Base-by-base conservation (phyloP, 257 asterid genomes). In the Datura wrightii region DNA sequence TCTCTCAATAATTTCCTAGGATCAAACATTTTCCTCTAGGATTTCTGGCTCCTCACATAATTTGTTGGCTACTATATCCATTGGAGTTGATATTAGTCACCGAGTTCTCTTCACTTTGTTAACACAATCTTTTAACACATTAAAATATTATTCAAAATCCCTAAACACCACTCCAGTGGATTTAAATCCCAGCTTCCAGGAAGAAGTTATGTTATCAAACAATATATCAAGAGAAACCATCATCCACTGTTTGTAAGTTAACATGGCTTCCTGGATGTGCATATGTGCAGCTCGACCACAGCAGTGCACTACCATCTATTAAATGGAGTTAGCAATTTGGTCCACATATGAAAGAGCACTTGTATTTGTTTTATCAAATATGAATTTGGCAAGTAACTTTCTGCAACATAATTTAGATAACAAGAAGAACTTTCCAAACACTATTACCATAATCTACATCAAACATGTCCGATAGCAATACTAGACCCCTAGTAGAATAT, bases 181-280 rank as follows among this genome's bases (percentile, higher is more conserved):
- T 15, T 76, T 50, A 7, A 74, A 76, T 15, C 46, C 31, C 48
- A 31, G 31, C 8, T 50, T 76, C 55, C 2, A 52, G 15, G 48
- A 76, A 31, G 46, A 78, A 78, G 31, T 24, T 78, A 2, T 4
- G 46, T 10, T 31, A 52, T 31, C 63, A 31, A 52, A 78, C 82
- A 52, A 78, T 34, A 52, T 50, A 78, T 78, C 82, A 78, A 14
- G 48, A 5, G 39, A 50, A 10, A 34, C 63, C 48, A 4, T 52
- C 63, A 78, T 52, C 31, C 82, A 78, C 63, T 50, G 63, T 78
- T n/a, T 52, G 82, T 31, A 52, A 78, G 48, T 31, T 50, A n/a
- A 50, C 42, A 76, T 76, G 63, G 63, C 63, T 76, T 50, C 41
- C 58, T 9, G 24, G 34, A 69, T 69, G 52, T 34, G 7, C 13